A percentile compares a stretch with the other conserved stretches of the same genome.
phyloP scores from a whole-genome alignment of 306 rosid species.

The Fagus crenata region DNA sequence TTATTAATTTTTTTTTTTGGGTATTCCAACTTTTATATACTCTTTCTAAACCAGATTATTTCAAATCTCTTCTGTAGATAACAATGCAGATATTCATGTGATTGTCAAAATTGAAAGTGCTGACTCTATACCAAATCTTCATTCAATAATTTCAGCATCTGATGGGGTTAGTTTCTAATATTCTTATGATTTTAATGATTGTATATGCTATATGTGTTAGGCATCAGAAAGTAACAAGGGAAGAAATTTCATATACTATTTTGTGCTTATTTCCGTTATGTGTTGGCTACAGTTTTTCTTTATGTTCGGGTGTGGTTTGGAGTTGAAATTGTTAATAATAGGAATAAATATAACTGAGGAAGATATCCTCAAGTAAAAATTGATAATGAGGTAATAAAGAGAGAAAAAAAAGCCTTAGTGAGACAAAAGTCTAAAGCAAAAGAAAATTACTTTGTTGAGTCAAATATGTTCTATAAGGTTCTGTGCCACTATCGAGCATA shows the following conservation, averaged over 20 bases:
- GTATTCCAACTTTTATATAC: conserved; percentile 13
- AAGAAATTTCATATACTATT: conserved; percentile 3
- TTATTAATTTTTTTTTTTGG: conserved; percentile 18
- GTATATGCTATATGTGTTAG: conserved; percentile 23
- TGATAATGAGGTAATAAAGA: background rate
- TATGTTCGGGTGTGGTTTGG: background rate
- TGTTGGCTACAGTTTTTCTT: background rate
- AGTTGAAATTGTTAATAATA: background rate
- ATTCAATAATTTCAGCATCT: conserved; percentile 80
- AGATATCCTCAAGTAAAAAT: background rate
- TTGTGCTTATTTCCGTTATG: conserved; percentile 3
- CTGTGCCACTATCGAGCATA: too few relatives aligned
- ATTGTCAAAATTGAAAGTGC: conserved; percentile 98
- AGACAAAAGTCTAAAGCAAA: background rate
- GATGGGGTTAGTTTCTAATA: conserved; percentile 76
- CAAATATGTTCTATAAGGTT: too few relatives aligned
- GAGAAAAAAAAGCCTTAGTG: background rate
- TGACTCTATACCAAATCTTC: conserved; percentile 91
- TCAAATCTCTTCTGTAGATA: conserved; percentile 46
- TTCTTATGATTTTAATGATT: conserved; percentile 13
- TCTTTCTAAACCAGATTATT: conserved; percentile 21
- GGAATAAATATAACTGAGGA: background rate
- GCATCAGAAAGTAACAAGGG: conserved; percentile 12
- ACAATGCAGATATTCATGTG: conserved; percentile 78
- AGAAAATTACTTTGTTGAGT: background rate